phyloP scores from a whole-genome alignment of 1,284 basidiomycete species.

The Ceratobasidium theobromae region DNA sequence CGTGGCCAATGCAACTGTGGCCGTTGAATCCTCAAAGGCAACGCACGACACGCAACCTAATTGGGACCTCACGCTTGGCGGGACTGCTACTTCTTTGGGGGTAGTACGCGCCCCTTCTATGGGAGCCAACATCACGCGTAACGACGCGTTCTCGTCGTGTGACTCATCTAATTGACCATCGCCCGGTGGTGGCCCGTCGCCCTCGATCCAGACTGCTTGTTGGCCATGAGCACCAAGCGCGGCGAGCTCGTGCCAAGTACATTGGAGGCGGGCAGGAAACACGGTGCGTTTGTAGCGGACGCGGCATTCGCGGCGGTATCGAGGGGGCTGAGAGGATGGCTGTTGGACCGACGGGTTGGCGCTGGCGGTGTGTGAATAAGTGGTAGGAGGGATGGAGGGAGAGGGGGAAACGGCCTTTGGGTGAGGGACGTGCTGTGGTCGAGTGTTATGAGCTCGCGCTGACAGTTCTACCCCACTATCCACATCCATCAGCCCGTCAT shows the following conservation, averaged over 20 bases:
- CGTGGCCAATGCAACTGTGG: conserved; percentile 16
- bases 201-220: conserved; percentile 30
- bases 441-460: background rate
- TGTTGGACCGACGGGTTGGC: background rate
- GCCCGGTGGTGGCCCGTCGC: conserved; percentile 16
- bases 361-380: background rate
- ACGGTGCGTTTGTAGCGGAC: conserved; percentile 30
- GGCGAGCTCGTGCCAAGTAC: conserved; percentile 30
- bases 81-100: conserved; percentile 9
- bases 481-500: background rate
- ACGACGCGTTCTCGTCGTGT: conserved; percentile 15
- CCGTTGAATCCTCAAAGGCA: conserved; percentile 27
- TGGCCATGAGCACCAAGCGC: conserved; percentile 21
- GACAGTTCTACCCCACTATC: background rate
- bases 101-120: background rate
- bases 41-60: conserved; percentile 15
- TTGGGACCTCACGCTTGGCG: background rate
- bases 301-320: conserved; percentile 25
- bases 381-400: conserved; percentile 2
- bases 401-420: conserved; percentile 2
- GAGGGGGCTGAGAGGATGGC: conserved; percentile 18
- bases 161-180: conserved; percentile 3
- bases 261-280: conserved; percentile 18
- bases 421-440: conserved; percentile 23
- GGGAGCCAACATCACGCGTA: conserved; percentile 24